Evolutionary conservation across 2,329 filamentous ascomycete species (phyloP).

Genomic region (Epichloe hybrida): DNA sequence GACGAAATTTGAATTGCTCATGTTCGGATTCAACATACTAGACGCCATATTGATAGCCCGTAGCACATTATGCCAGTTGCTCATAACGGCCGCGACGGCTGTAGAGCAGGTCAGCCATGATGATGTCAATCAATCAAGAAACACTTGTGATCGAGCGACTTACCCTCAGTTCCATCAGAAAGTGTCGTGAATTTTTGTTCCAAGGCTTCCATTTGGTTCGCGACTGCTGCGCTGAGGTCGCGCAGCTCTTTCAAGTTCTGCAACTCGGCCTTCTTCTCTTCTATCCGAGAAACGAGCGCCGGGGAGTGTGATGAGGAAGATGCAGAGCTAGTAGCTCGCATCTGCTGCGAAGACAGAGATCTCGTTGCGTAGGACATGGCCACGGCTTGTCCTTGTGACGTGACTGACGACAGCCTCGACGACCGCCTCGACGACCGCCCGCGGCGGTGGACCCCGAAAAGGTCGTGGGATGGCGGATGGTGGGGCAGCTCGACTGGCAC

Average conservation of each 20-base stretch:
- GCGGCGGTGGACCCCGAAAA: not conserved
- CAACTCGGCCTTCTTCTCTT: constrained; percentile 75
- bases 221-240: constrained; percentile 65
- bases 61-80: constrained; percentile 81
- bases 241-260: constrained; percentile 66
- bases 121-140: too few species aligned
- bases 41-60: constrained; percentile 79
- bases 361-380: constrained; percentile 44
- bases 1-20: not conserved
- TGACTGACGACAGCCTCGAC: not conserved
- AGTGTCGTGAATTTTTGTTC: constrained; percentile 67
- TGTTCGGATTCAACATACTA: constrained; percentile 33
- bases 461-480: constrained; percentile 5
- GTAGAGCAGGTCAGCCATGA: constrained; percentile 14
- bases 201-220: constrained; percentile 69
- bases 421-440: not conserved
- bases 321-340: constrained; percentile 45
- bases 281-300: constrained; percentile 59
- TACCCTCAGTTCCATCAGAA: constrained; percentile 71
- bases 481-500: constrained; percentile 10
- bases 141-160: constrained; percentile 4
- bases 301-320: constrained; percentile 49
- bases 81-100: constrained; percentile 74
- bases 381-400: not conserved
- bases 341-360: constrained; percentile 52